Evolutionary conservation across 768 basidiomycete species (phyloP).

Genomic region (Hortiboletus flavorubellus): DNA sequence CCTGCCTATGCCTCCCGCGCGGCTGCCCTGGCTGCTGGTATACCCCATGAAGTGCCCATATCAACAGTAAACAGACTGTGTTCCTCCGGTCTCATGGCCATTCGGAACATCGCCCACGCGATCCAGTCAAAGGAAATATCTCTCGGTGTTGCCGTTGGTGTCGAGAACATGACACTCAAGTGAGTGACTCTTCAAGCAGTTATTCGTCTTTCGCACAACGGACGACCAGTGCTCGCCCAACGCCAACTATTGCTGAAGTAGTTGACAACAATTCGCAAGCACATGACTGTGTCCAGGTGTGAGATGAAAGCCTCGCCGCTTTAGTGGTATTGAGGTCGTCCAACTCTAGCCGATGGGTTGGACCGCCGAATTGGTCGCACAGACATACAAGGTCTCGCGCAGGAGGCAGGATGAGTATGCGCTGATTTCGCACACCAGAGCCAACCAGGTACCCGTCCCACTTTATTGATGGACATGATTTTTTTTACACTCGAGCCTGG

Average conservation of each 20-base stretch:
- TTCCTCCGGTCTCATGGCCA: conserved; percentile 92
- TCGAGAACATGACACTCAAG: conserved; percentile 84
- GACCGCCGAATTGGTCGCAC: conserved; percentile 91
- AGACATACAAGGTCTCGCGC: conserved; percentile 72
- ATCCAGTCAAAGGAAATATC: conserved; percentile 82
- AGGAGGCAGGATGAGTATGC: conserved; percentile 89
- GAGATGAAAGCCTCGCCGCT: neutral
- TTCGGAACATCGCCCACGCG: conserved; percentile 83
- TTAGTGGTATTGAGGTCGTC: neutral
- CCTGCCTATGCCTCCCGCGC: conserved; percentile 81
- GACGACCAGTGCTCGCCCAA: conserved; percentile 60
- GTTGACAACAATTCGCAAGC: conserved; percentile 63
- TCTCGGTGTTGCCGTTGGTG: conserved; percentile 81
- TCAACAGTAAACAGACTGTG: conserved; percentile 92
- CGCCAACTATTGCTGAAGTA: conserved; percentile 57
- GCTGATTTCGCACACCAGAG: conserved; percentile 80
- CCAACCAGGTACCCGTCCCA: conserved; percentile 47
- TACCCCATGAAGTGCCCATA: conserved; percentile 83
- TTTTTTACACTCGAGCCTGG: neutral
- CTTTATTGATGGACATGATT: neutral
- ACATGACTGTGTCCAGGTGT: conserved; percentile 68
- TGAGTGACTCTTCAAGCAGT: conserved; percentile 29
- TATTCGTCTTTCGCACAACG: neutral
- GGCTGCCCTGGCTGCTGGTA: conserved; percentile 84
- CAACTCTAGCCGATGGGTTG: conserved; percentile 81